Base-by-base conservation (phyloP, 78 protist genomes). In the Isochrysis galbana region DNA sequence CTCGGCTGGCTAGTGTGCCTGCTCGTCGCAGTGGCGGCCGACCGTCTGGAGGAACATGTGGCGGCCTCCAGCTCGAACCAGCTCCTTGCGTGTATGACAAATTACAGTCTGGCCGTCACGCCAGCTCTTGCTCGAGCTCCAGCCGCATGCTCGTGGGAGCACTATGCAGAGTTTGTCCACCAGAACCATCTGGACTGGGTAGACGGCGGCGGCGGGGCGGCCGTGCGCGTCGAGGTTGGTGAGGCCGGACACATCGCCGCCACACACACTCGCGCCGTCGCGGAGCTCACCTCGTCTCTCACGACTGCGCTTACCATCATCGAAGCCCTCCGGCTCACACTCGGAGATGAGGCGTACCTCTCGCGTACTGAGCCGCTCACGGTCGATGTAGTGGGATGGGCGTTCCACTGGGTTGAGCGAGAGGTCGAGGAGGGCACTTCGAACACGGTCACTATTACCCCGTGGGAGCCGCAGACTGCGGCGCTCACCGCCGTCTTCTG, bases 311-410 rank as follows among this genome's bases (percentile, higher is more conserved):
- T 34, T 14, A 70, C 80, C 41, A 70, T 70, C 41, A 41, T 21
- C 1, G 80, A 70, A 21, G 41, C 80, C n/a, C 80, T 70, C 36
- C 80, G 80, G 39, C 80, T 70, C 44, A 1, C 41, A 41, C 80
- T 70, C 80, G 80, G 80, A 7, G 80, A 70, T 41, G 80, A 70
- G 80, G 80, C 80, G 41, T 70, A 70, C 80, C 45, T 21, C 45
- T 4, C 7, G 39, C 80, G 80, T 14, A 70, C 80, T 3, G 80
- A 3, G 41, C 29, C 80, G 41, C 45, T 70, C 29, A n/a, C 19
- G 39, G 41, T 70, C 32, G 80, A 70, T 19, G 41, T 70, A 19
- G 41, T 70, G 11, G 80, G 80, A 21, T 70, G 80, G 80, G 80
- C 80, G 32, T 70, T 70, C 80, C 11, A 29, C 44, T 70, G 80